phyloP scores from a whole-genome alignment of 2,329 filamentous ascomycete species.

The Bipolaris victoriae region DNA sequence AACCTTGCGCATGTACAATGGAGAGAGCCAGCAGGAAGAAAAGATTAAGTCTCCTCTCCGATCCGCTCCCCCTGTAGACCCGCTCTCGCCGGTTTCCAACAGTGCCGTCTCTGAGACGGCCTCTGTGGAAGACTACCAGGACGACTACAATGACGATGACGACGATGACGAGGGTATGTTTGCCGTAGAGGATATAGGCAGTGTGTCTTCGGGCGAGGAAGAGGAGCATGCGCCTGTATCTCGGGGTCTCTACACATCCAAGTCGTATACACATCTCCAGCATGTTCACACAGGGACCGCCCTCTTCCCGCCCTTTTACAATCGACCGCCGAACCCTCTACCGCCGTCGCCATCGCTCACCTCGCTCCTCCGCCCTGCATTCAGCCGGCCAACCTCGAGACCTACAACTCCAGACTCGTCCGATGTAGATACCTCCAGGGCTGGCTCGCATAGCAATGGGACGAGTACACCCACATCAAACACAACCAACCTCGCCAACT shows the following conservation, averaged over 20 bases:
- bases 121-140: constrained; percentile 33
- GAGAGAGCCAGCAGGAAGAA: constrained; percentile 8
- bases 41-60: constrained; percentile 13
- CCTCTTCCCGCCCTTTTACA: constrained; percentile 89
- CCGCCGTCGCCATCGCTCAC: constrained; percentile 93
- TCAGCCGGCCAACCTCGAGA: constrained; percentile 67
- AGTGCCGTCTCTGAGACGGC: constrained; percentile 47
- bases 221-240: constrained; percentile 19
- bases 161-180: constrained; percentile 25
- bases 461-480: constrained; percentile 50
- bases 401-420: constrained; percentile 92
- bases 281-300: constrained; percentile 32
- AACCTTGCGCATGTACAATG: constrained; percentile 46
- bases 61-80: constrained; percentile 19
- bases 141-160: constrained; percentile 19
- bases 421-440: constrained; percentile 69
- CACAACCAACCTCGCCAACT: constrained; percentile 61
- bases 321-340: constrained; percentile 90
- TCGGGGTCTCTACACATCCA: constrained; percentile 52
- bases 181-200: constrained; percentile 29
- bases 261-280: constrained; percentile 54
- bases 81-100: constrained; percentile 28
- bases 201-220: constrained; percentile 19
- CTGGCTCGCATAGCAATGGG: constrained; percentile 21
- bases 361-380: constrained; percentile 78